Evolutionary conservation across 257 asterid genomes (phyloP).

Genomic region (Fraxinus americana): DNA sequence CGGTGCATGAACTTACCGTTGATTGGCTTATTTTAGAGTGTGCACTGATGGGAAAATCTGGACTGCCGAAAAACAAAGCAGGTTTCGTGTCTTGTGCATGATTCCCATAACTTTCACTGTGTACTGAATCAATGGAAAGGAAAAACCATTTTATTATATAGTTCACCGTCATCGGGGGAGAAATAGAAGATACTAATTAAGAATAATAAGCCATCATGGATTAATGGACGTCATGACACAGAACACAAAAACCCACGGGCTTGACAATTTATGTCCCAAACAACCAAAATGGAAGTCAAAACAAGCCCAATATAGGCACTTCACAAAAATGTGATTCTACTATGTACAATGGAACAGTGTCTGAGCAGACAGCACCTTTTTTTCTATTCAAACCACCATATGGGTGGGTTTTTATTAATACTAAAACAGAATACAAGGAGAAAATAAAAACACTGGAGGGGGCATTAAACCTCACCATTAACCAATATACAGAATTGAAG

Average conservation of each 20-base stretch:
- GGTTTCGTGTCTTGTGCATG: constrained; percentile 49
- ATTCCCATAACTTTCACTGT: constrained; percentile 53
- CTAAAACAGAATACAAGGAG: background rate
- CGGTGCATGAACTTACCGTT: constrained; percentile 47
- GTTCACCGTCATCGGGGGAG: constrained; percentile 9
- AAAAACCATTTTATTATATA: background rate
- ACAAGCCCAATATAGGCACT: background rate
- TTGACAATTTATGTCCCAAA: background rate
- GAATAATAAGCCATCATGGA: background rate
- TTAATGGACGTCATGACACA: no score
- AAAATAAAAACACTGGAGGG: background rate
- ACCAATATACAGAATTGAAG: background rate
- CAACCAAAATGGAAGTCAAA: background rate
- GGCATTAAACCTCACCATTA: background rate
- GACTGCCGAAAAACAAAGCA: constrained; percentile 44
- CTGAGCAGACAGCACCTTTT: background rate
- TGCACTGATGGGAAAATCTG: constrained; percentile 45
- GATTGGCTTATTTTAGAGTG: constrained; percentile 63
- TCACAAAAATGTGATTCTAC: background rate
- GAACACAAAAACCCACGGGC: background rate
- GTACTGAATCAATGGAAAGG: constrained; percentile 35
- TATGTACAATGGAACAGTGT: background rate
- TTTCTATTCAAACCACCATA: background rate
- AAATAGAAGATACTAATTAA: background rate
- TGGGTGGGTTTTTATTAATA: background rate